phyloP scores from a whole-genome alignment of 257 asterid species.

The Solanum paucissectum region DNA sequence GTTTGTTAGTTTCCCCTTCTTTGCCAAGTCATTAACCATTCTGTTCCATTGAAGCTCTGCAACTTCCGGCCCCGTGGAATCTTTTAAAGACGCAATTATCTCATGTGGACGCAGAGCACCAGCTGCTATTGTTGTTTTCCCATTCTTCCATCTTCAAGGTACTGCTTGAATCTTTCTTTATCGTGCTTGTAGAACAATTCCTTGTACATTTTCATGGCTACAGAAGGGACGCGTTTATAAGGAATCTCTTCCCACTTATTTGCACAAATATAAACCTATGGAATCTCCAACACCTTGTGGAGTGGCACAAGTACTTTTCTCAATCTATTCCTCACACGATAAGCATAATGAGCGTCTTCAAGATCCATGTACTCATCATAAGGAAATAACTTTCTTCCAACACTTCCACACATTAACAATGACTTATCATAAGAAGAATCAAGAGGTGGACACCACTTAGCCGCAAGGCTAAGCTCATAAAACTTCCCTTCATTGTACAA shows the following conservation, averaged over 20 bases:
- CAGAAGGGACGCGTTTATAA: neutral
- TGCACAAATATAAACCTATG: neutral
- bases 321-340: neutral
- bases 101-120: slow-evolving; percentile 1
- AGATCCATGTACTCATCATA: neutral
- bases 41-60: neutral
- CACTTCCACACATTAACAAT: slow-evolving; percentile 3
- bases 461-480: neutral
- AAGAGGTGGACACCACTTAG: slow-evolving; percentile 9
- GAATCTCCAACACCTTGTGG: neutral
- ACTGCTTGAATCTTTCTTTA: neutral
- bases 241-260: neutral
- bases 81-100: neutral
- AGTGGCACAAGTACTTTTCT: slow-evolving; percentile 2
- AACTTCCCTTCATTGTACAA: neutral
- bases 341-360: neutral
- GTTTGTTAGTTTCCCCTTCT: neutral
- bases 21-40: neutral
- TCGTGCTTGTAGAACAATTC: neutral
- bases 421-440: slow-evolving; percentile 10
- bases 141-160: neutral
- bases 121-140: neutral
- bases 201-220: neutral
- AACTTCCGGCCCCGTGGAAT: neutral
- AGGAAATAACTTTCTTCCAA: neutral